Evolutionary conservation across 179 eudicot species (phyloP).

Genomic region (Beta lomatogona): DNA sequence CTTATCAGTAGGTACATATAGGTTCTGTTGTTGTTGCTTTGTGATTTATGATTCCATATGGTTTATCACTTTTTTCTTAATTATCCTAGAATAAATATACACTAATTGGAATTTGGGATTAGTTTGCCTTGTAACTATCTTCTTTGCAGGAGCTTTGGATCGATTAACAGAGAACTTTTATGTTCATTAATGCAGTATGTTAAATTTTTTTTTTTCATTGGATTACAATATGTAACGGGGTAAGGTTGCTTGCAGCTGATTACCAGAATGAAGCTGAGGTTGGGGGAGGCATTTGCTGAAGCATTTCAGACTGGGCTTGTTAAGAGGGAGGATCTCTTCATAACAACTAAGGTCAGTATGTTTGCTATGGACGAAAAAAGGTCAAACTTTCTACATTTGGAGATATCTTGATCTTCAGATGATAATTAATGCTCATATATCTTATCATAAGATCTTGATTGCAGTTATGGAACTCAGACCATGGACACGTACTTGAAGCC

Average conservation of each 20-base stretch:
- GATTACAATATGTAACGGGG: constrained; percentile 8
- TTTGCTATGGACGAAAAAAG: neutral
- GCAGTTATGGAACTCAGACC: constrained; percentile 98
- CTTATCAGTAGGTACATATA: neutral
- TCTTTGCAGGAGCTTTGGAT: neutral
- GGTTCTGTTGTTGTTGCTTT: neutral
- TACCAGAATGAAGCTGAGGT: constrained; percentile 91
- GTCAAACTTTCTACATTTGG: neutral
- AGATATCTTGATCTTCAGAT: neutral
- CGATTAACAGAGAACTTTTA: neutral
- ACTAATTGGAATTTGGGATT: neutral
- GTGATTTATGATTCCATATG: neutral
- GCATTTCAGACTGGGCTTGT: constrained; percentile 77
- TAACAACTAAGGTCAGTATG: constrained; percentile 74
- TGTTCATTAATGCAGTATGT: neutral
- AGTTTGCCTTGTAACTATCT: neutral
- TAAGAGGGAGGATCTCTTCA: constrained; percentile 90
- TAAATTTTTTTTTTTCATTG: neutral
- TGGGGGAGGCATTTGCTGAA: constrained; percentile 87
- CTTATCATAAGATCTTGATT: constrained; percentile 11
- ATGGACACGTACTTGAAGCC: constrained; percentile 91
- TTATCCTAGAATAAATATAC: too few relatives aligned
- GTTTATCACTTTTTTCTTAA: neutral
- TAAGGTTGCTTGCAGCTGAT: constrained; percentile 58
- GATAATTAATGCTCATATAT: neutral